Evolutionary conservation across 331 rosid genomes (phyloP).

Genomic region (Prunus yedoensis): DNA sequence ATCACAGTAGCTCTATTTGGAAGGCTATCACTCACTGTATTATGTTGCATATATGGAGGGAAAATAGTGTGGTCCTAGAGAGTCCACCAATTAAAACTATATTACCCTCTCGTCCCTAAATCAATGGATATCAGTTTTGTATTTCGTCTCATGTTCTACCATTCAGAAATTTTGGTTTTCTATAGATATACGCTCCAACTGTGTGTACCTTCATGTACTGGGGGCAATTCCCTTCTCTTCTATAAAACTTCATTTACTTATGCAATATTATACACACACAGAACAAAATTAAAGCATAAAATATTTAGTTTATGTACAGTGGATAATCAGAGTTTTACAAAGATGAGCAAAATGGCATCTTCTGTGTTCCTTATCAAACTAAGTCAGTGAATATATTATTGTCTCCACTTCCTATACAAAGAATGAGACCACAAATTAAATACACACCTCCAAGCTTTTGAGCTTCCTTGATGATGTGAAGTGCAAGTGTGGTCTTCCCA

Average conservation of each 20-base stretch:
- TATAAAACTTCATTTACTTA: neutral
- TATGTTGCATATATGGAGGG: neutral
- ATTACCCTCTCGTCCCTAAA: too few relatives aligned
- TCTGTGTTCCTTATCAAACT: too few relatives aligned
- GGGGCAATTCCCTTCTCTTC: too few relatives aligned
- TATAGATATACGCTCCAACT: neutral
- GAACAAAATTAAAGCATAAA: neutral
- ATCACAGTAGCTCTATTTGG: neutral
- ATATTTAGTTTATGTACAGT: neutral
- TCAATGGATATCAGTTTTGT: neutral
- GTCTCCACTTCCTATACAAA: neutral
- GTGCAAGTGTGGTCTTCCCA: slow-evolving; percentile 91
- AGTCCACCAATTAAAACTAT: neutral
- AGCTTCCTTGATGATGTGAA: slow-evolving; percentile 87
- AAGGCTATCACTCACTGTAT: neutral
- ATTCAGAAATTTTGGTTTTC: neutral
- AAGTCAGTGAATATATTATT: too few relatives aligned
- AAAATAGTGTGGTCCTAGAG: neutral
- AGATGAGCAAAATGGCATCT: neutral
- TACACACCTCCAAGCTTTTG: slow-evolving; percentile 82
- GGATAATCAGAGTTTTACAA: neutral
- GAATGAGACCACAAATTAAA: neutral
- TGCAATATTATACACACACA: neutral
- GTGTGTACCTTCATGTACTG: neutral
- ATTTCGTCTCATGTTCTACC: neutral